Evolutionary conservation across 768 basidiomycete genomes (phyloP).

Genomic region (Termitomyces sp.): DNA sequence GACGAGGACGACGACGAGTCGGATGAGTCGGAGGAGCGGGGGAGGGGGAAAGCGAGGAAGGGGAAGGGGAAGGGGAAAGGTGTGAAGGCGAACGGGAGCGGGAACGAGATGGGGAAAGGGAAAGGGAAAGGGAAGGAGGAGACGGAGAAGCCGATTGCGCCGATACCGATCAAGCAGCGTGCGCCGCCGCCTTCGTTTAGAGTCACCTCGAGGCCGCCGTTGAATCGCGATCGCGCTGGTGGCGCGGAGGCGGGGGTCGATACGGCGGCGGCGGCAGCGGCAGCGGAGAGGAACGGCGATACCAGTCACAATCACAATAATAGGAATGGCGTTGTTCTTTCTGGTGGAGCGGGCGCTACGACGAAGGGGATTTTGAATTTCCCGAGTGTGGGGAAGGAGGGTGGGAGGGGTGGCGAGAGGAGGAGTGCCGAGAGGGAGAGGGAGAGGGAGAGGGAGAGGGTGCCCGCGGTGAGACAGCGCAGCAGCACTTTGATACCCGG

Average conservation of each 20-base stretch:
- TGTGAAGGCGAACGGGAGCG: constrained; percentile 7
- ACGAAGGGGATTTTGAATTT: constrained; percentile 5
- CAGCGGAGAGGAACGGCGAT: too few species aligned
- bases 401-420: not conserved
- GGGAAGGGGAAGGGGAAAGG: constrained; percentile 17
- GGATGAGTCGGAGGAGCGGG: constrained; percentile 21
- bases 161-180: constrained; percentile 55
- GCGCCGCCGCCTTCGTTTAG: constrained; percentile 53
- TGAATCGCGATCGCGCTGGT: constrained; percentile 15
- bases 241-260: not conserved
- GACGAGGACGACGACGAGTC: constrained; percentile 16
- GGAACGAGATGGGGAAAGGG: constrained; percentile 1
- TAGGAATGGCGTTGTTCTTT: not conserved
- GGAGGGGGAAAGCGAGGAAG: constrained; percentile 10
- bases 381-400: not conserved
- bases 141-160: constrained; percentile 31
- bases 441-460: not conserved
- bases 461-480: constrained; percentile 23
- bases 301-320: not conserved
- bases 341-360: not conserved
- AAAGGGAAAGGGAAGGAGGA: not conserved
- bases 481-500: constrained; percentile 35
- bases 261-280: too few species aligned
- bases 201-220: constrained; percentile 53
- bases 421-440: not conserved